phyloP scores from a whole-genome alignment of 202 grass and related monocot genomes.

The Digitaria exilis region DNA sequence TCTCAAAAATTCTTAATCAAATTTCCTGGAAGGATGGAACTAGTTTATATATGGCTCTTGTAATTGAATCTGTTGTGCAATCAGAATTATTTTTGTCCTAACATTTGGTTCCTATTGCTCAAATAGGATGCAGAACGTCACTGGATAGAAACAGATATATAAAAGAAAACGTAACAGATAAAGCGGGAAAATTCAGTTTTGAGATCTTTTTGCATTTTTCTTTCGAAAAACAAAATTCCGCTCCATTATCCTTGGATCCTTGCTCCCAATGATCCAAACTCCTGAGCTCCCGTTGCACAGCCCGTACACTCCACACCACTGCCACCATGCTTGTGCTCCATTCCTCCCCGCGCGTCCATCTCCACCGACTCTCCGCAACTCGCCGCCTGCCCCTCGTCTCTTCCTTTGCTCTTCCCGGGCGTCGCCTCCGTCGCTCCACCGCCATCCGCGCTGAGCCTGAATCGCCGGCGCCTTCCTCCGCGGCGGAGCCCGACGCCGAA shows the following conservation, averaged over 20 bases:
- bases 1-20: too few species aligned
- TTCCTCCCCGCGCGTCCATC: conserved; percentile 37
- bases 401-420: neutral
- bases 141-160: too few species aligned
- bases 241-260: neutral
- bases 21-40: too few species aligned
- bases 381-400: neutral
- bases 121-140: too few species aligned
- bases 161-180: neutral
- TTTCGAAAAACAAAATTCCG: neutral
- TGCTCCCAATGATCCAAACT: neutral
- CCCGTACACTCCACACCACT: neutral
- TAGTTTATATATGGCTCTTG: too few species aligned
- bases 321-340: conserved; percentile 45
- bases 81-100: too few species aligned
- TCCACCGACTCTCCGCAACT: neutral
- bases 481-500: conserved; percentile 4
- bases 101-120: too few species aligned
- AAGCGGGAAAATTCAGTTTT: neutral
- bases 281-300: neutral
- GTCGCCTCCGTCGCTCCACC: conserved; percentile 16
- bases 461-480: neutral
- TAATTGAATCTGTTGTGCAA: too few species aligned
- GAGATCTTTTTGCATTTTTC: neutral
- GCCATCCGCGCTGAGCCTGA: conserved; percentile 36